Base-by-base conservation (phyloP, 192 early-diverging fungal genomes). In the Umbelopsis isabellina region DNA sequence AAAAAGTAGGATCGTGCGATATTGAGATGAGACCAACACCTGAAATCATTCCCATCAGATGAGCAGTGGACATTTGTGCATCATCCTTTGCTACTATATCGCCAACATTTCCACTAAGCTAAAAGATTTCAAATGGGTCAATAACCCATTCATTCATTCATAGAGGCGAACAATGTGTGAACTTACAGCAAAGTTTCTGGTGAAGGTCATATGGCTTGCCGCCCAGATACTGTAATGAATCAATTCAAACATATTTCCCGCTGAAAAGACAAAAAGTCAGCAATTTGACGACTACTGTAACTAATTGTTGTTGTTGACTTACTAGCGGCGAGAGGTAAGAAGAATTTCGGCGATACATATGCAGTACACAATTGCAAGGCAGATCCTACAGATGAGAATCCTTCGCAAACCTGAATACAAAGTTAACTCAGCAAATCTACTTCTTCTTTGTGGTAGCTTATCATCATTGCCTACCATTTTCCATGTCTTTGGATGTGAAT, bases 41-140 rank as follows among this genome's bases (percentile, higher is more conserved):
- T 4, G 76, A 75, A 11, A 87, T 44, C 74, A 91, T 80, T 45
- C 90, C 90, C 20, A 83, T 44, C 27, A 91, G 76, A 74, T 91
- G 87, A 1, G 88, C 88, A 16, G 88, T 77, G 8, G 85, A 84
- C 82, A 90, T 87, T 77, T 91, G 90, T 33, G 86, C 80, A 68
- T 91, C 90, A 73, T 91, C 90, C 55, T 91, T 91, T 4, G 88
- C 87, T 7, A 90, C 87, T 65, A 91, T 80, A 65, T 91, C 90
- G 18, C 88, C 90, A 46, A 91, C 84, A 75, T 91, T 91, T 20
- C 90, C 90, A 75, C 83, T 83, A 44, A 85, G 73, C 68, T 83
- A 41, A 53, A 64, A 2, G 27, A 48, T 25, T 48, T 51, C 13
- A 66, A 47, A 70, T 30, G 21, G 15, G 41, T 53, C 22, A 64